Evolutionary conservation across 169 alveolate genomes (phyloP), one percentile per base, ranked within the genome.

Genomic region (Miamiensis avidus): DNA sequence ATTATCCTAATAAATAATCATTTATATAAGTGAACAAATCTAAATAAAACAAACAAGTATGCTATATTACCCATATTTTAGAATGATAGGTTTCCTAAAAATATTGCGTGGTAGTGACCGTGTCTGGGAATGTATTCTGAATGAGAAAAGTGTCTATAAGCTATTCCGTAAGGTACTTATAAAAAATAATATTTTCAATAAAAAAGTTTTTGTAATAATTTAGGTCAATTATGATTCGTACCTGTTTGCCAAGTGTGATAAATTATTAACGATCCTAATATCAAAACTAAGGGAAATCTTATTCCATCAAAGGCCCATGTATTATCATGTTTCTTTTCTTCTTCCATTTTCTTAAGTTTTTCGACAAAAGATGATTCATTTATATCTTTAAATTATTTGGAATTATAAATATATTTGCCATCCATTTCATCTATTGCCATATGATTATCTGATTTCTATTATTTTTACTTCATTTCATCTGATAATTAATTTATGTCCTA

Each of bases 51-150:
- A 79, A 34, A 49, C 64, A 31, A 25, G 33, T 49, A n/a, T 31
- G 29, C 74, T 16, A 25, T 16, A 81, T 74, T 86, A 81, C 77
- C 29, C 28, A 30, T 0, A 78, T 86, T 34, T 74, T 86, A 34
- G 30, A 69, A 86, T 64, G 64, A 74, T 49, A 78, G 32, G 25
- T 78, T 83, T 34, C 87, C 85, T 31, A 82, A 64, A 29, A 86
- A 81, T 30, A 81, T 34, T 25, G 90, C 75, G 75, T 86, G 90
- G 65, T 75, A 86, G n/a, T 86, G 75, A 4, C 65, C 31, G 74
- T 86, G 64, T 34, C 81, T 81, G 28, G 90, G 90, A 31, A 86
- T 81, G 33, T 81, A 86, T 86, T 86, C 90, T 49, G 90, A 86
- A 0, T 79, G 34, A 32, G 87, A 81, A n/a, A 76, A 64, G 65